Percentiles rank a stretch among this genome's conserved stretches.
Conservation (phyloP, 2,329 filamentous ascomycete species). For the Diaporthe longicolla region DNA sequence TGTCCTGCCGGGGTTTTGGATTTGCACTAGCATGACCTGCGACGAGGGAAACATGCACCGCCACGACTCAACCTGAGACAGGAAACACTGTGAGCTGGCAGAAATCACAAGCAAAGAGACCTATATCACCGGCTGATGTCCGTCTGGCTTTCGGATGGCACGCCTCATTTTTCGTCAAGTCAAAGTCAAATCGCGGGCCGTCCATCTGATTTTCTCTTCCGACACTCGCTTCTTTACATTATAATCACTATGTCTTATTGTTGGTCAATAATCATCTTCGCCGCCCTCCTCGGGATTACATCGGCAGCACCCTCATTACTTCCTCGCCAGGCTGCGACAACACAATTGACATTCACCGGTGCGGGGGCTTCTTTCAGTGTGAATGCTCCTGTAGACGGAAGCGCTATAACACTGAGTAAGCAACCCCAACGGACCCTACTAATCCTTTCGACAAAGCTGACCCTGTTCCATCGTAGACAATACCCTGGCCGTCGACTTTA, state of each 20-base stretch:
- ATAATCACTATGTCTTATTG: constrained; percentile 8
- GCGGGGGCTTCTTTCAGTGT: constrained; percentile 33
- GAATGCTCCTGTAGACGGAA: constrained; percentile 34
- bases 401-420: constrained; percentile 15
- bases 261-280: constrained; percentile 13
- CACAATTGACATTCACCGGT: constrained; percentile 38
- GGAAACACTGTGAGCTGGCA: constrained; percentile 10
- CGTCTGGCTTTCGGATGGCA: constrained; percentile 20
- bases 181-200: constrained; percentile 9
- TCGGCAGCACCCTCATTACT: constrained; percentile 28
- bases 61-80: constrained; percentile 33
- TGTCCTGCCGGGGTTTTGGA: constrained; percentile 26
- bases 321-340: constrained; percentile 32
- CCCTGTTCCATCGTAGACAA: constrained; percentile 1
- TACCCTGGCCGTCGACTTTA: constrained; percentile 37
- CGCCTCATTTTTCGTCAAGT: neutral
- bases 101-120: neutral
- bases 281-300: constrained; percentile 3
- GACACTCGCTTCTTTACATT: neutral
- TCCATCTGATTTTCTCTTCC: constrained; percentile 19
- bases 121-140: constrained; percentile 29
- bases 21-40: constrained; percentile 33
- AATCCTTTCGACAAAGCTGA: neutral
- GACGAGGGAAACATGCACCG: constrained; percentile 33
- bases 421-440: neutral